Percentiles rank a stretch among this genome's conserved stretches.
Evolutionary conservation across 306 rosid species (phyloP).

Genomic region (Vigna angularis): DNA sequence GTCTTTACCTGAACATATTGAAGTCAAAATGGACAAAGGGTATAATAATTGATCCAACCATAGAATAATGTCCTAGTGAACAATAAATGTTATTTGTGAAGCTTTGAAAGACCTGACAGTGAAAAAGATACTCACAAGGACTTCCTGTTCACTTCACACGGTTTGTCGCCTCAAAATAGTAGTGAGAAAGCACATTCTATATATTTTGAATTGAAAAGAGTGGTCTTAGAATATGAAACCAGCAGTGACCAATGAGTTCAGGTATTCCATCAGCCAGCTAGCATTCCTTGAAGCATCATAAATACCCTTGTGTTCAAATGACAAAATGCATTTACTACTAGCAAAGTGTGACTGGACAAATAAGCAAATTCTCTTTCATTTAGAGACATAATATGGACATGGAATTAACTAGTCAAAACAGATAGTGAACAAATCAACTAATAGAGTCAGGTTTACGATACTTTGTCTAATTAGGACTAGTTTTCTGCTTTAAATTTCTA

Average conservation of each 20-base stretch:
- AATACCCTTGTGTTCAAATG: not conserved
- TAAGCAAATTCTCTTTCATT: not conserved
- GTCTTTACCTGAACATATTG: not conserved
- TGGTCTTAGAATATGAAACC: not conserved
- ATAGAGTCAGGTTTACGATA: not conserved
- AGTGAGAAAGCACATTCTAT: not conserved
- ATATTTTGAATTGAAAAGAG: not conserved
- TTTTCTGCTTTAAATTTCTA: not conserved
- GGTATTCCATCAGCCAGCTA: conserved; percentile 7
- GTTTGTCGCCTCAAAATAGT: not conserved
- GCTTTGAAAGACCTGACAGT: not conserved
- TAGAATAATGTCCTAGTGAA: not conserved
- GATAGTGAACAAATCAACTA: not conserved
- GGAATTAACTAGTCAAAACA: conserved; percentile 3
- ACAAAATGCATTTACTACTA: not conserved
- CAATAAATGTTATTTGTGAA: not conserved
- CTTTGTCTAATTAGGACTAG: not conserved
- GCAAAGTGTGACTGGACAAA: not conserved
- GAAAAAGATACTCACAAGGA: not conserved
- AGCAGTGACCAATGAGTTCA: not conserved
- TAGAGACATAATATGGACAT: not conserved
- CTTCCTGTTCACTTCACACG: conserved; percentile 2
- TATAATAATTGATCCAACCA: not conserved
- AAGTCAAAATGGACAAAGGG: not conserved
- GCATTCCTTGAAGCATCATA: not conserved